Conservation (phyloP, 1,284 basidiomycete species). For the Cutaneotrichosporon sp. region DNA sequence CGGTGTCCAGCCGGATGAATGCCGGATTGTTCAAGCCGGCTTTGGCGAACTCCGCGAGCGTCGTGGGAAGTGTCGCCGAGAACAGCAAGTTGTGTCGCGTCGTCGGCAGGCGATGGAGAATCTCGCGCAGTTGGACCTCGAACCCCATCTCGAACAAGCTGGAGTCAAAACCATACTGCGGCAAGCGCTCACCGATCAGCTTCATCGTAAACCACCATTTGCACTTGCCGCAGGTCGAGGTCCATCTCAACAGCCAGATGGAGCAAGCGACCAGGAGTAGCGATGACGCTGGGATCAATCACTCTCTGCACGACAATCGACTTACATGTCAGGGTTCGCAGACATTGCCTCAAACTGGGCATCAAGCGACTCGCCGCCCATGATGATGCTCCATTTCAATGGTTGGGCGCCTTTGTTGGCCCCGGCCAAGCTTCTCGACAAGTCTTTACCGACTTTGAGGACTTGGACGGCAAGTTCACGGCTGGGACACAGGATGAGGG, state of each 20-base stretch:
- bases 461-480: conserved; percentile 94
- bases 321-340: conserved; percentile 89
- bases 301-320: conserved; percentile 27
- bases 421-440: conserved; percentile 64
- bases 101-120: conserved; percentile 79
- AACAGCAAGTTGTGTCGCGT: conserved; percentile 90
- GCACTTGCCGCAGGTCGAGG: conserved; percentile 79
- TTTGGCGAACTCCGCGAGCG: conserved; percentile 95
- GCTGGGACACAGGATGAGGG: conserved; percentile 85
- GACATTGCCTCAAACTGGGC: conserved; percentile 96
- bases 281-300: conserved; percentile 69
- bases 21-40: conserved; percentile 93
- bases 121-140: conserved; percentile 85
- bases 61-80: conserved; percentile 93
- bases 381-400: conserved; percentile 88
- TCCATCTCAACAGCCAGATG: conserved; percentile 98
- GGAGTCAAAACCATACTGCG: background rate
- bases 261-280: conserved; percentile 93
- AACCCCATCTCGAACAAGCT: conserved; percentile 98
- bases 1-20: conserved; percentile 89
- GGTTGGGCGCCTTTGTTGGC: conserved; percentile 59
- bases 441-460: conserved; percentile 89
- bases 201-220: conserved; percentile 96
- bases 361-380: conserved; percentile 93
- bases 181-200: conserved; percentile 66